Percentiles rank a stretch among this genome's conserved stretches.
phyloP scores from a whole-genome alignment of 306 rosid species.

The Urtica urens region DNA sequence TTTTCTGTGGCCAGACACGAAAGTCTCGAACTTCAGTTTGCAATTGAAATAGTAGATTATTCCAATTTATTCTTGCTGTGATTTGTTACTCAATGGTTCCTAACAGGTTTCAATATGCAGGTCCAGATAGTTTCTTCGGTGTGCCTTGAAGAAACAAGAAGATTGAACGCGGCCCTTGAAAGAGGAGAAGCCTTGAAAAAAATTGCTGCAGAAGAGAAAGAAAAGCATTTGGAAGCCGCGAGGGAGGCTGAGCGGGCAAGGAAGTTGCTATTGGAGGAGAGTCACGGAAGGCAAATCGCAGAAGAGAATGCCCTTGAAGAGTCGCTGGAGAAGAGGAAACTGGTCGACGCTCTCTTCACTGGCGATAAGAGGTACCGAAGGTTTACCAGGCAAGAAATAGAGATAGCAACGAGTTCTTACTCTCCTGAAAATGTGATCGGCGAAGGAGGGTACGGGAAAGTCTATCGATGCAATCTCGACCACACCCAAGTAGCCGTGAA shows the following conservation, averaged over 20 bases:
- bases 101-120: constrained; percentile 31
- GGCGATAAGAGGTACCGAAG: constrained; percentile 71
- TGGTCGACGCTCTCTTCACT: constrained; percentile 55
- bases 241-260: constrained; percentile 68
- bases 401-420: constrained; percentile 56
- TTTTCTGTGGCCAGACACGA: too few relatives aligned
- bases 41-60: too few relatives aligned
- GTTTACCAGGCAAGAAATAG: constrained; percentile 67
- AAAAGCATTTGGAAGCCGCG: constrained; percentile 55
- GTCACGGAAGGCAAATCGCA: constrained; percentile 73
- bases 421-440: constrained; percentile 54
- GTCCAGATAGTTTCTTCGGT: constrained; percentile 56
- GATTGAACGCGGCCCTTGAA: constrained; percentile 46
- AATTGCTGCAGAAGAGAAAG: constrained; percentile 73
- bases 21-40: too few relatives aligned
- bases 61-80: too few relatives aligned
- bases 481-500: constrained; percentile 88
- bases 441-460: constrained; percentile 93
- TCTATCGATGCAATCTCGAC: constrained; percentile 80
- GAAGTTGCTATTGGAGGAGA: constrained; percentile 52
- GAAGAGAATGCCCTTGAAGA: constrained; percentile 60
- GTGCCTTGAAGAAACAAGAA: constrained; percentile 63
- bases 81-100: too few relatives aligned
- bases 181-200: constrained; percentile 59
- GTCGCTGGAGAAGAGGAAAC: constrained; percentile 54